Conservation (phyloP, 306 rosid species). For the Erythrophleum fordii region DNA sequence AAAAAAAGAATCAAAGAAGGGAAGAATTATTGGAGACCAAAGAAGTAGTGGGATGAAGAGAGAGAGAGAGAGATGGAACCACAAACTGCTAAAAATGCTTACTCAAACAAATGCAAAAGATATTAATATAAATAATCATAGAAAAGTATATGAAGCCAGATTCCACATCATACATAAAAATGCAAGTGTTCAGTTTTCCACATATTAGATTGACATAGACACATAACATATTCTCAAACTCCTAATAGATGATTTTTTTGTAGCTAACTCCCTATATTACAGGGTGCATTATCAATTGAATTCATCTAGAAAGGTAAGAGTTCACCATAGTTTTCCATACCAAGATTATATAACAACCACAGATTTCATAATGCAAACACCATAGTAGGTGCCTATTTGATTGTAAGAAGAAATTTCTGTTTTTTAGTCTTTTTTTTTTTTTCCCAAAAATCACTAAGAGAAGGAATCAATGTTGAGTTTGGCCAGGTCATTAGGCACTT, state of each 20-base stretch:
- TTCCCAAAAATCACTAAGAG: not conserved
- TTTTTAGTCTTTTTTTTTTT: not conserved
- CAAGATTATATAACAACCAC: not conserved
- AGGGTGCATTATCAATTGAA: not conserved
- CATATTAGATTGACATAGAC: slow-evolving; percentile 7
- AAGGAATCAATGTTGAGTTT: not conserved
- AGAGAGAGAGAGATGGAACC: not conserved
- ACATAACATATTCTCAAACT: slow-evolving; percentile 5
- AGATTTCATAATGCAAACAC: slow-evolving; percentile 6
- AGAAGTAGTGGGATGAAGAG: not conserved
- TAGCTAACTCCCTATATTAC: not conserved
- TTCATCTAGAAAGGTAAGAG: not conserved
- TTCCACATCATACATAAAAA: not conserved
- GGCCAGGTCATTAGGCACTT: not conserved
- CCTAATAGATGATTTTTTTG: not conserved
- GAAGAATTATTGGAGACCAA: not conserved
- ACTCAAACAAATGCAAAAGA: not conserved
- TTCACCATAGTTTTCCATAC: not conserved
- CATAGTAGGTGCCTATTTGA: slow-evolving; percentile 1
- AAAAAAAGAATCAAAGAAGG: too few relatives aligned
- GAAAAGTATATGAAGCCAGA: not conserved
- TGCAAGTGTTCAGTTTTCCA: not conserved
- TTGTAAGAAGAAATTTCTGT: not conserved
- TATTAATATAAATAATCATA: not conserved
- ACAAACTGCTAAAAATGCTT: not conserved